These are phyloP conservation scores for Lactifluus subvellereus DNA, from an alignment of 768 basidiomycete species.

Conservation along the genomic window DNA sequence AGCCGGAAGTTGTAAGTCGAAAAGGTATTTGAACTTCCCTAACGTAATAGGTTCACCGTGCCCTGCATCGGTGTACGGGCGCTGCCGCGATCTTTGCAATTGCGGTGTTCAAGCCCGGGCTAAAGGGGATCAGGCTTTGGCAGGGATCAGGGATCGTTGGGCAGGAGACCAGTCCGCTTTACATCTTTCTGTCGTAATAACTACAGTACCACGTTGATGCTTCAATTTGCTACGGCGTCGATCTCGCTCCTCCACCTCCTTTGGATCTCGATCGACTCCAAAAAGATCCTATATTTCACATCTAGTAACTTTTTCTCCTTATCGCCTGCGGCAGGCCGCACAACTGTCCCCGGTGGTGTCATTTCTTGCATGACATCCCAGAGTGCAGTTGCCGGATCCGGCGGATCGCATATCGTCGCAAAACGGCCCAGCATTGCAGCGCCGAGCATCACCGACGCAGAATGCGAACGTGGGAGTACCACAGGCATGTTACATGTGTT, in stretches of 20 bases:
- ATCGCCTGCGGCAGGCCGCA: constrained; percentile 54
- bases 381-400: constrained; percentile 55
- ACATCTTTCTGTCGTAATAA: not conserved
- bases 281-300: constrained; percentile 92
- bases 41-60: too few relatives aligned
- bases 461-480: constrained; percentile 69
- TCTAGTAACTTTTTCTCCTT: constrained; percentile 73
- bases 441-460: constrained; percentile 84
- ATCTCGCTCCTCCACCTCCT: constrained; percentile 79
- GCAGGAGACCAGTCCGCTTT: not conserved
- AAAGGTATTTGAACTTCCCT: too few relatives aligned
- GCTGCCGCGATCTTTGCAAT: too few relatives aligned
- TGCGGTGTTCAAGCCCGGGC: too few relatives aligned
- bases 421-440: constrained; percentile 91
- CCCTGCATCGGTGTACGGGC: too few relatives aligned
- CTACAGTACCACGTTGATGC: too few relatives aligned
- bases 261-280: constrained; percentile 84
- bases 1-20: too few relatives aligned
- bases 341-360: constrained; percentile 75
- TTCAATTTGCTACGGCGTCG: constrained; percentile 44
- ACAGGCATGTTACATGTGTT: constrained; percentile 79
- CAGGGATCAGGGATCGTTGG: too few relatives aligned
- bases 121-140: not conserved
- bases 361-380: constrained; percentile 98
- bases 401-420: constrained; percentile 54